Conservation (phyloP, 169 alveolate genomes). For the Plasmodium berghei region DNA sequence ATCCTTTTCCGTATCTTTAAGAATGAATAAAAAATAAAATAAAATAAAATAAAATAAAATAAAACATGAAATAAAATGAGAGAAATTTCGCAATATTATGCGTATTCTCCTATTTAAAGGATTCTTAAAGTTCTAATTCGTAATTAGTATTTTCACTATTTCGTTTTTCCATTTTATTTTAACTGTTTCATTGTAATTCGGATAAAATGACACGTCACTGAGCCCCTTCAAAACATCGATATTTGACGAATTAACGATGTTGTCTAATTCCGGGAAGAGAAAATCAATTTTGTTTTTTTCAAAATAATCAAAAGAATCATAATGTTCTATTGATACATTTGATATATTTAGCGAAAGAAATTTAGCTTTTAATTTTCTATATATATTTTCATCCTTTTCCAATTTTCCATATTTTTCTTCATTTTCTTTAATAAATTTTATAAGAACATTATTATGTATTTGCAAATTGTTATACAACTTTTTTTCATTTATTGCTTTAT, state of each 20-base stretch:
- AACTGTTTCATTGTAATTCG: constrained; percentile 58
- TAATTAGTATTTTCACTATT: background rate
- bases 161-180: constrained; percentile 27
- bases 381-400: constrained; percentile 34
- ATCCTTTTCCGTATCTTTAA: constrained; percentile 53
- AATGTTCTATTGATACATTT: constrained; percentile 62
- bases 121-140: no score
- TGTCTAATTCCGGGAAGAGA: constrained; percentile 63
- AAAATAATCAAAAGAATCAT: constrained; percentile 55
- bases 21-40: constrained; percentile 9
- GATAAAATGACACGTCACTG: constrained; percentile 50
- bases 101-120: no score
- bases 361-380: constrained; percentile 47
- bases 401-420: constrained; percentile 38
- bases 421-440: constrained; percentile 48
- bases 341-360: constrained; percentile 58
- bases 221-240: constrained; percentile 43
- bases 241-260: constrained; percentile 49
- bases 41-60: background rate
- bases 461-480: constrained; percentile 25
- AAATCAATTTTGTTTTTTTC: constrained; percentile 75
- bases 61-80: no score
- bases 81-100: no score
- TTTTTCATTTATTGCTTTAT: constrained; percentile 18
- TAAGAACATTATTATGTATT: constrained; percentile 46